Base-by-base conservation (phyloP, 2,329 filamentous ascomycete genomes). In the Cylindrodendrum hubeiense region DNA sequence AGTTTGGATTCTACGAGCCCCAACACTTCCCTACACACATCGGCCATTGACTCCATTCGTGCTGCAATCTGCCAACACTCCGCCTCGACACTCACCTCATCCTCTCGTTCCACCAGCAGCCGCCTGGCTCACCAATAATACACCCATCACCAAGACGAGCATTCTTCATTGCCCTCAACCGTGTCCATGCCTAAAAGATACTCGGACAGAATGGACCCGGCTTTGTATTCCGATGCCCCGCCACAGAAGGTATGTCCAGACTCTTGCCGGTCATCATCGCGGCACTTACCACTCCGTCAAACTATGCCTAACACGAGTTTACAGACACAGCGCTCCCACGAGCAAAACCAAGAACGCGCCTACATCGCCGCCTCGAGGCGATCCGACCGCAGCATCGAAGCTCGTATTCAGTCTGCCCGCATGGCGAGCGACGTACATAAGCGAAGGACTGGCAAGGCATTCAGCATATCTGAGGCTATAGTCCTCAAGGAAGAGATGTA, bases 401-500 rank as follows among this genome's bases (percentile, higher is more conserved):
- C 94, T 13, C 90, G 95, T 28, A 87, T 97, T 19, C 93, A 97
- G 77, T 98, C 95, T 3, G 95, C 95, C 13, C 88, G 90, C 55
- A 89, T 93, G 79, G 95, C 95, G 6, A 97, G 95, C 19, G 90
- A 94, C 74, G 93, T 97, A 37, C 95, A 97, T 85, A 94, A 94
- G 82, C 88, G 91, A 77, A 90, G 94, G 19, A 97, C 95, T 0
- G 95, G 95, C 41, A 92, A 94, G 72, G 89, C 87, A 3, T 86
- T 98, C 64, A 90, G 90, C 71, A 92, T 98, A 62, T 94, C 91
- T 26, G 92, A 95, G 78, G 88, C 96, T 74, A 94, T 96, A 22
- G 94, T 97, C 13, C 84, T 92, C 71, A 94, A 93, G 68, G 95
- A 97, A 78, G 93, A 97, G 78, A 97, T 97, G 93, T 98, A 98